Conservation (phyloP, 805 yeast species). For the Hanseniaspora lindneri region DNA sequence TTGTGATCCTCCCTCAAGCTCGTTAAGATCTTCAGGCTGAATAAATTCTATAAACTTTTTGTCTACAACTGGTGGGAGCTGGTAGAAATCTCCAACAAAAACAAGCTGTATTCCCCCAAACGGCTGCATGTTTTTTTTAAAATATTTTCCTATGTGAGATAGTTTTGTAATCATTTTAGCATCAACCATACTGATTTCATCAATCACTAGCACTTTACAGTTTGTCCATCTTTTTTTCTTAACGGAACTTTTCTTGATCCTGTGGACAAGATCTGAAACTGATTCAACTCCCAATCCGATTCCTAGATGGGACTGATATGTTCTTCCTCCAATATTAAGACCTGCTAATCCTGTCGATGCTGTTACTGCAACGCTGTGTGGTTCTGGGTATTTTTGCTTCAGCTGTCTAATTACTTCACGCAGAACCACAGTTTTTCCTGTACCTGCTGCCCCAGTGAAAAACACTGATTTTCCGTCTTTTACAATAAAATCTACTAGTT, state of each 20-base stretch:
- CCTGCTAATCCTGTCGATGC: conserved; percentile 98
- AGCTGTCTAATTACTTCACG: conserved; percentile 50
- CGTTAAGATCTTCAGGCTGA: conserved; percentile 18
- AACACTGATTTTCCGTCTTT: conserved; percentile 31
- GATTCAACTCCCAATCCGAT: conserved; percentile 63
- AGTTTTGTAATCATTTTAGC: conserved; percentile 65
- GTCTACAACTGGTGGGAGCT: conserved; percentile 62
- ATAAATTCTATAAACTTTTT: conserved; percentile 28
- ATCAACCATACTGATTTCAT: conserved; percentile 91
- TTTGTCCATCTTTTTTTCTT: conserved; percentile 48
- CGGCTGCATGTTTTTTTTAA: conserved; percentile 42
- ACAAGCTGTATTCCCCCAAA: conserved; percentile 92
- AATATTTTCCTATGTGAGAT: conserved; percentile 50
- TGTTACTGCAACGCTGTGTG: conserved; percentile 61
- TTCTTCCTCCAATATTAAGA: conserved; percentile 80
- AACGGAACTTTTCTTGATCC: conserved; percentile 37
- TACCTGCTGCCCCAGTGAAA: conserved; percentile 79
- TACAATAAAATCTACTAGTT: conserved; percentile 38
- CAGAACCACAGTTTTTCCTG: conserved; percentile 68
- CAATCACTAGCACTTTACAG: conserved; percentile 65
- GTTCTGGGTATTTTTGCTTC: conserved; percentile 31
- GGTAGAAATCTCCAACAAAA: conserved; percentile 91
- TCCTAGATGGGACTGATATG: conserved; percentile 76
- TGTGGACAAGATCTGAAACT: conserved; percentile 35
- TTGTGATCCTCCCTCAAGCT: no score